A percentile compares a stretch with the other conserved stretches of the same genome.
These are phyloP conservation scores for Lachancea fermentati DNA, from an alignment of 805 yeast species.

Conservation along the genomic window DNA sequence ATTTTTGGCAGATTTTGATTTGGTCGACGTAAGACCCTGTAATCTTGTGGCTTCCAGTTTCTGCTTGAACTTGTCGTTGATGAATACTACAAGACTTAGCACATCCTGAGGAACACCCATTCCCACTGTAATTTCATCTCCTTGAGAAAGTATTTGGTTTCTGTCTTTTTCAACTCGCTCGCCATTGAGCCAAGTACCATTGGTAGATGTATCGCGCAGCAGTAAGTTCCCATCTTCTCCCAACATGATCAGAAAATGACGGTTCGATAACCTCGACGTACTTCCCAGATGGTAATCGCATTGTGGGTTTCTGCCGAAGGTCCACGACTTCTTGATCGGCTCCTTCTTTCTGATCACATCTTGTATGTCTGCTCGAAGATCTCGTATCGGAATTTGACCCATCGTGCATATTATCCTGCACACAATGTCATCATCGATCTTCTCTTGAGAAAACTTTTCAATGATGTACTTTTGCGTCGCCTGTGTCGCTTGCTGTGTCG, in stretches of 20 bases:
- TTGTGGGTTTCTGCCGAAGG: constrained; percentile 61
- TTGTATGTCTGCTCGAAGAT: constrained; percentile 36
- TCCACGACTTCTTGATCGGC: constrained; percentile 45
- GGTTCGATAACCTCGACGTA: constrained; percentile 64
- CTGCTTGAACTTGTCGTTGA: constrained; percentile 34
- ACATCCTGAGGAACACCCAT: constrained; percentile 73
- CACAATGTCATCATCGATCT: constrained; percentile 38
- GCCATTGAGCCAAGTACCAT: constrained; percentile 86
- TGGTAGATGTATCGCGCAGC: constrained; percentile 68
- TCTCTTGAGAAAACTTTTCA: constrained; percentile 35
- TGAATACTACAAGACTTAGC: constrained; percentile 41
- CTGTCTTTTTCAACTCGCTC: constrained; percentile 66
- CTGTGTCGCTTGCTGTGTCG: constrained; percentile 41
- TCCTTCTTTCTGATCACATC: constrained; percentile 22
- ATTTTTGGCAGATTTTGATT: constrained; percentile 1
- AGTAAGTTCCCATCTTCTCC: constrained; percentile 48
- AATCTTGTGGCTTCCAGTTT: constrained; percentile 18
- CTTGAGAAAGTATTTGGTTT: constrained; percentile 78
- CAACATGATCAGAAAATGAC: constrained; percentile 69
- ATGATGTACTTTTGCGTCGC: constrained; percentile 34
- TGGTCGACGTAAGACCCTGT: constrained; percentile 6
- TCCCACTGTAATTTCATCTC: constrained; percentile 91
- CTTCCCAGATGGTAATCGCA: constrained; percentile 61
- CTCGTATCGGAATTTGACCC: constrained; percentile 46
- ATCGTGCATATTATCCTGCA: constrained; percentile 57